Conservation (phyloP, 192 early-diverging fungal species). For the Geranomyces michiganensis region DNA sequence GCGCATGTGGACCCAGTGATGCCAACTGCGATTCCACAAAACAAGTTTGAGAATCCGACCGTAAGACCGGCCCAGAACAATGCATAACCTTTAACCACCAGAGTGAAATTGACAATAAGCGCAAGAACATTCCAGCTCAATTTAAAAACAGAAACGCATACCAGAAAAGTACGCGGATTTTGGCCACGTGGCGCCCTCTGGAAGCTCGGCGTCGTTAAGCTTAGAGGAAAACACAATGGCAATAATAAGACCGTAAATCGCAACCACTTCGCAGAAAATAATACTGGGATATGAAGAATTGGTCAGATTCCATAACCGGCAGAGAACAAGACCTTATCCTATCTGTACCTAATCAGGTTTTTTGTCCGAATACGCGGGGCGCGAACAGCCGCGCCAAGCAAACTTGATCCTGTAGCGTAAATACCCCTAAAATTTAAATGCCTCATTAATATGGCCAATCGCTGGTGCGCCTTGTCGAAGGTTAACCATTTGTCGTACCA, state of each 20-base stretch:
- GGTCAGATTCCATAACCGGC: neutral
- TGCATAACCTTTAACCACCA: slow-evolving; percentile 67
- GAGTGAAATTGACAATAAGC: neutral
- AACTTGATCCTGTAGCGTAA: slow-evolving; percentile 85
- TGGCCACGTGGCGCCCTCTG: slow-evolving; percentile 19
- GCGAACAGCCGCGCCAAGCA: slow-evolving; percentile 87
- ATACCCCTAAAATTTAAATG: slow-evolving; percentile 75
- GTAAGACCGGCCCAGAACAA: slow-evolving; percentile 96
- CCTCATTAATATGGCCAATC: slow-evolving; percentile 1
- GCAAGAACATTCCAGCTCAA: too few relatives aligned
- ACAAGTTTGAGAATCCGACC: slow-evolving; percentile 90
- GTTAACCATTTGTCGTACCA: too few relatives aligned
- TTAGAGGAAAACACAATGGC: slow-evolving; percentile 95
- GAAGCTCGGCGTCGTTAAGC: slow-evolving; percentile 56
- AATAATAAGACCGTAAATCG: slow-evolving; percentile 99
- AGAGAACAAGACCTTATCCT: neutral
- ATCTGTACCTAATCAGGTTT: slow-evolving; percentile 84
- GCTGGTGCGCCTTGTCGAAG: neutral
- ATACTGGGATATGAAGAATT: slow-evolving; percentile 56
- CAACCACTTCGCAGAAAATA: slow-evolving; percentile 99
- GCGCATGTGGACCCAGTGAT: slow-evolving; percentile 92
- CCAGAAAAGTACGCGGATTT: slow-evolving; percentile 77
- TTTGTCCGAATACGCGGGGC: slow-evolving; percentile 93
- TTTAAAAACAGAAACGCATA: too few relatives aligned
- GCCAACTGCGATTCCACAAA: slow-evolving; percentile 92